Conservation (phyloP, 768 basidiomycete species). For the Podaxis sp. region DNA sequence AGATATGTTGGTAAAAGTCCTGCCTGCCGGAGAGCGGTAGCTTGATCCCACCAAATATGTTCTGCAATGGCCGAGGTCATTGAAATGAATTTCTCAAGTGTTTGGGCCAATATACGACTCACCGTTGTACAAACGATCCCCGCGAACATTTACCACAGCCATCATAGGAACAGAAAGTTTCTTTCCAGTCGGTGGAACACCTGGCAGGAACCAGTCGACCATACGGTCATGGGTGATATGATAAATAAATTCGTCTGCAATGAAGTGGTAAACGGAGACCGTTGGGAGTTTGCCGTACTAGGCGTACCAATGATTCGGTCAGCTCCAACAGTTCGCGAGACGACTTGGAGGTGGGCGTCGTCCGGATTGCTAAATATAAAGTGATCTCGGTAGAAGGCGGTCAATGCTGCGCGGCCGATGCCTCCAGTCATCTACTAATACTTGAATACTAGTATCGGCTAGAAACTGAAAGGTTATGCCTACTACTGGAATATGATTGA, state of each 20-base stretch:
- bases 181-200: slow-evolving; percentile 51
- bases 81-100: background rate
- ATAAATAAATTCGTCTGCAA: slow-evolving; percentile 51
- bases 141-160: slow-evolving; percentile 53
- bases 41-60: slow-evolving; percentile 49
- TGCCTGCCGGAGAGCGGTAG: slow-evolving; percentile 35
- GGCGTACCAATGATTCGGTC: slow-evolving; percentile 51
- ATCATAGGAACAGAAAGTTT: slow-evolving; percentile 51
- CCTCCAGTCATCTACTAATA: slow-evolving; percentile 52
- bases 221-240: slow-evolving; percentile 43
- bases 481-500: slow-evolving; percentile 59
- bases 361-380: slow-evolving; percentile 56
- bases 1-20: slow-evolving; percentile 35
- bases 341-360: slow-evolving; percentile 41
- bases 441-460: background rate
- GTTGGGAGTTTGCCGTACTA: background rate
- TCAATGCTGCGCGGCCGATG: slow-evolving; percentile 47
- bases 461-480: slow-evolving; percentile 14
- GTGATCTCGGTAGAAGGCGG: slow-evolving; percentile 56
- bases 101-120: background rate
- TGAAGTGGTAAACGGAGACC: background rate
- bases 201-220: slow-evolving; percentile 52
- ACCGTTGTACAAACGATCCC: slow-evolving; percentile 33
- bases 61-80: slow-evolving; percentile 23
- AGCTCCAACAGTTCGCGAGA: slow-evolving; percentile 52